Conservation (phyloP, 805 yeast species). For the Zygosaccharomyces bailii region DNA sequence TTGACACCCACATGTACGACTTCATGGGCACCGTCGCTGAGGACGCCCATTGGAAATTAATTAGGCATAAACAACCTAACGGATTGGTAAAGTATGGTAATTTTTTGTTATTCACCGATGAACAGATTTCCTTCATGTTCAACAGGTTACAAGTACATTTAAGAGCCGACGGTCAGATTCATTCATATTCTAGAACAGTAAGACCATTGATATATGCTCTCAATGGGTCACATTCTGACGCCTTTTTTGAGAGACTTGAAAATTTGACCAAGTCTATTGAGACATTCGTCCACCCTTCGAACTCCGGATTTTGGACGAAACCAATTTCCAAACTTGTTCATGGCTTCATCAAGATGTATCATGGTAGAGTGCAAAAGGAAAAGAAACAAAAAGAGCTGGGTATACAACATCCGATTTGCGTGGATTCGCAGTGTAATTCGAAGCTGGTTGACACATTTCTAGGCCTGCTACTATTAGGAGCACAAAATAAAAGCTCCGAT, state of each 20-base stretch:
- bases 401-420: conserved; percentile 20
- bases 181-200: conserved; percentile 49
- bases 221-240: conserved; percentile 45
- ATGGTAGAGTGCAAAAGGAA: conserved; percentile 54
- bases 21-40: conserved; percentile 60
- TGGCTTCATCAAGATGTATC: conserved; percentile 56
- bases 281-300: conserved; percentile 89
- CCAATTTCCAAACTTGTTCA: conserved; percentile 63
- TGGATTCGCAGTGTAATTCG: conserved; percentile 37
- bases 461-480: conserved; percentile 55
- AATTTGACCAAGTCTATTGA: conserved; percentile 64
- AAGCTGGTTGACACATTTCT: conserved; percentile 45
- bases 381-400: conserved; percentile 26
- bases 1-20: conserved; percentile 64
- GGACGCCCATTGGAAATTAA: conserved; percentile 38
- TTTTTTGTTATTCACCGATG: conserved; percentile 60
- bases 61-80: conserved; percentile 16
- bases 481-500: conserved; percentile 67
- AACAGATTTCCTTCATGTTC: conserved; percentile 58
- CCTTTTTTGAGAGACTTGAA: conserved; percentile 48
- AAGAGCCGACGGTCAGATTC: conserved; percentile 37
- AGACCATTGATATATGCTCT: conserved; percentile 52
- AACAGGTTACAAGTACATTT: conserved; percentile 48
- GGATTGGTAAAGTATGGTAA: conserved; percentile 34
- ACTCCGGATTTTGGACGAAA: conserved; percentile 83